These are phyloP conservation scores for Hypoxylon rubiginosum DNA, from an alignment of 2,329 filamentous ascomycete genomes.

Conservation along the genomic window DNA sequence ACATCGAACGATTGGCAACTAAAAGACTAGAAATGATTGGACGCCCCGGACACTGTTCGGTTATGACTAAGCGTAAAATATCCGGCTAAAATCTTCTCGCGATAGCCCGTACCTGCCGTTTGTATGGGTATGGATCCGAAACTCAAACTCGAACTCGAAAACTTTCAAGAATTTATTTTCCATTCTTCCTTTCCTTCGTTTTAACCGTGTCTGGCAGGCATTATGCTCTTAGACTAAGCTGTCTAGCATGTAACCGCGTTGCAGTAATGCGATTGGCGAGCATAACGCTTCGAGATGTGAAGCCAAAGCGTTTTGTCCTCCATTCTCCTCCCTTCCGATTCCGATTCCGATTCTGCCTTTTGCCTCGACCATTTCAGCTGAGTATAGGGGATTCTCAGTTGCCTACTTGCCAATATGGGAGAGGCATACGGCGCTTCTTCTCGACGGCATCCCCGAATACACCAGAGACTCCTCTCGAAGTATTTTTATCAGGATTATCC, in stretches of 20 bases:
- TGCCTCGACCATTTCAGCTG: slow-evolving; percentile 26
- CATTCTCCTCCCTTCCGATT: slow-evolving; percentile 18
- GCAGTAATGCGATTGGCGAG: slow-evolving; percentile 54
- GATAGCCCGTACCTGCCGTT: neutral
- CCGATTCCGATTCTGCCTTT: slow-evolving; percentile 17
- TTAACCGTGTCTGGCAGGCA: neutral
- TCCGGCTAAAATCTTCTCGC: slow-evolving; percentile 37
- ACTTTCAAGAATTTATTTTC: neutral
- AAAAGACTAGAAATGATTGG: slow-evolving; percentile 5
- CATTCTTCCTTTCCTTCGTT: neutral
- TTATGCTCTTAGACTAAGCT: slow-evolving; percentile 7
- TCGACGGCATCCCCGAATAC: slow-evolving; percentile 30
- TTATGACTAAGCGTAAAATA: slow-evolving; percentile 46
- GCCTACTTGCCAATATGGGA: slow-evolving; percentile 3
- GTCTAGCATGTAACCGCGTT: slow-evolving; percentile 45
- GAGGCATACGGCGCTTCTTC: slow-evolving; percentile 24
- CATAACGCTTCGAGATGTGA: slow-evolving; percentile 51
- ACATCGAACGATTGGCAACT: slow-evolving; percentile 36
- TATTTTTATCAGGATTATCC: slow-evolving; percentile 37
- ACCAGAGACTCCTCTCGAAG: slow-evolving; percentile 31
- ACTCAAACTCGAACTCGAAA: neutral
- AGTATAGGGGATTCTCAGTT: slow-evolving; percentile 5
- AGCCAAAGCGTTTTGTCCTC: slow-evolving; percentile 44
- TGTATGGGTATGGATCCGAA: neutral
- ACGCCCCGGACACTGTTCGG: slow-evolving; percentile 21